A percentile compares a stretch with the other conserved stretches of the same genome.
Evolutionary conservation across 371 early-diverging fungal species (phyloP).

Genomic region (Apophysomyces variabilis): DNA sequence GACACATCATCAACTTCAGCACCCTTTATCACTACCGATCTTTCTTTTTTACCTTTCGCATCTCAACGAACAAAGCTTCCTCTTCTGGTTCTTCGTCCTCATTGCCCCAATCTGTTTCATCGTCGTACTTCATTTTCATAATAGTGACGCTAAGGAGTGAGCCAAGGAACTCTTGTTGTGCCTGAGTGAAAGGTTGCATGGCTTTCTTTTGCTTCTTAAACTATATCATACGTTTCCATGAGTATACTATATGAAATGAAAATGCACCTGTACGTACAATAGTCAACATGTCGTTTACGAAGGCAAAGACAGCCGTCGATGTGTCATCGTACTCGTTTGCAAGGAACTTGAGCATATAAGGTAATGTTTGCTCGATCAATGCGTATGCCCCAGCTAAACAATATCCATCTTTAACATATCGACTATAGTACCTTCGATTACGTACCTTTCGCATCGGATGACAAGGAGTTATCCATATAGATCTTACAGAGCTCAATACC

Average conservation of each 20-base stretch:
- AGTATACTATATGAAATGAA: constrained; percentile 8
- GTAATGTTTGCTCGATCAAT: constrained; percentile 67
- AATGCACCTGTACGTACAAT: constrained; percentile 45
- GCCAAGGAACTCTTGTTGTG: constrained; percentile 72
- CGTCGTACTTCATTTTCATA: constrained; percentile 89
- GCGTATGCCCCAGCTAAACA: constrained; percentile 37
- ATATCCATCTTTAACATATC: neutral
- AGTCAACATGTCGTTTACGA: constrained; percentile 70
- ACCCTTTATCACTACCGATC: neutral
- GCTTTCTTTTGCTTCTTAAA: constrained; percentile 72
- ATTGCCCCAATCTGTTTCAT: constrained; percentile 78
- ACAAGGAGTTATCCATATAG: constrained; percentile 62
- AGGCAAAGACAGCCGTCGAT: constrained; percentile 73
- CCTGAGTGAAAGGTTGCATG: constrained; percentile 58
- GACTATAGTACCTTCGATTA: no score
- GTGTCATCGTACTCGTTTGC: constrained; percentile 86
- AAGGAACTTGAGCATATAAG: constrained; percentile 73
- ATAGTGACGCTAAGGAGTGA: constrained; percentile 78
- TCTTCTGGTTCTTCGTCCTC: constrained; percentile 80
- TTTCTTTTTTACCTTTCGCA: constrained; percentile 68
- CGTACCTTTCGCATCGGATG: constrained; percentile 46
- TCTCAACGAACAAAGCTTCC: constrained; percentile 75
- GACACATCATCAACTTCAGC: constrained; percentile 11
- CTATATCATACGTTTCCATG: constrained; percentile 26
- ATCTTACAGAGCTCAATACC: constrained; percentile 85